A percentile compares a stretch with the other conserved stretches of the same genome.
Evolutionary conservation across 441 rosid species (phyloP).

Genomic region (Theobroma grandiflorum): DNA sequence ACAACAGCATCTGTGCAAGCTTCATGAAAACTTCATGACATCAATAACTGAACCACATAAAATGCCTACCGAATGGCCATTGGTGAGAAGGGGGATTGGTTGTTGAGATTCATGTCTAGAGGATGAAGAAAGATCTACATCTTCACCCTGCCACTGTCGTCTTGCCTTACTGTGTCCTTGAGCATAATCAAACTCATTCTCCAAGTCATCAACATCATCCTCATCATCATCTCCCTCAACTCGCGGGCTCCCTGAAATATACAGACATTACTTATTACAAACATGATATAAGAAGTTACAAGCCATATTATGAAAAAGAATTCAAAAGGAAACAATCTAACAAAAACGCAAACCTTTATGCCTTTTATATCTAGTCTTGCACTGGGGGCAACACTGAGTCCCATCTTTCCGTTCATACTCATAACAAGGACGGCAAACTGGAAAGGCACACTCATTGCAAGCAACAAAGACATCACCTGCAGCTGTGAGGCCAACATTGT

Average conservation of each 20-base stretch:
- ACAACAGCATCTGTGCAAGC: slow-evolving; percentile 4
- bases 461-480: slow-evolving; percentile 83
- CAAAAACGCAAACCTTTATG: slow-evolving; percentile 69
- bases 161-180: slow-evolving; percentile 66
- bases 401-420: slow-evolving; percentile 98
- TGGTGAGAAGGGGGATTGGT: slow-evolving; percentile 92
- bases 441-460: slow-evolving; percentile 96
- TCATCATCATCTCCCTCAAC: slow-evolving; percentile 97
- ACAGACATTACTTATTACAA: slow-evolving; percentile 1
- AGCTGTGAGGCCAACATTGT: slow-evolving; percentile 67
- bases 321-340: not conserved
- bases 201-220: slow-evolving; percentile 92
- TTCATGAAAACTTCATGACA: slow-evolving; percentile 17
- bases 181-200: slow-evolving; percentile 84
- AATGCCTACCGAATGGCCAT: slow-evolving; percentile 73
- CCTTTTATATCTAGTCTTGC: slow-evolving; percentile 94
- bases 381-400: slow-evolving; percentile 90
- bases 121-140: slow-evolving; percentile 80
- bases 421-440: slow-evolving; percentile 94
- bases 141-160: slow-evolving; percentile 84
- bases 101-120: slow-evolving; percentile 89
- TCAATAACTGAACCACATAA: slow-evolving; percentile 20
- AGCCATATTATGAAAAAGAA: not conserved
- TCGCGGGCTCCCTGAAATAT: slow-evolving; percentile 77
- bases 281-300: not conserved